A percentile compares a stretch with the other conserved stretches of the same genome.
Conservation (phyloP, 2,329 filamentous ascomycete species). For the Aspergillus viridinutans region DNA sequence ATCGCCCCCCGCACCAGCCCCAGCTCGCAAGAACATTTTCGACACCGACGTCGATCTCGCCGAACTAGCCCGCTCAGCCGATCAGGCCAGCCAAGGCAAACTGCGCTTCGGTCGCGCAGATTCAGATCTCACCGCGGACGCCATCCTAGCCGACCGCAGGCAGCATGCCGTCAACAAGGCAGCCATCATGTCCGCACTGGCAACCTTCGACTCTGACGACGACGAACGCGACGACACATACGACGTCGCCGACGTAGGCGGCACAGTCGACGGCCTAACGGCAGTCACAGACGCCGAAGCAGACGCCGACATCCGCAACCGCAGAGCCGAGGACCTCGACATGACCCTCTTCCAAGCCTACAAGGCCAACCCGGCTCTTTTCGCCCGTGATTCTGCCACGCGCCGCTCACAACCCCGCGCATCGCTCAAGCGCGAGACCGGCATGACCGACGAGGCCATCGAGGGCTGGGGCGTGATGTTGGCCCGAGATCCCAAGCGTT, state of each 20-base stretch:
- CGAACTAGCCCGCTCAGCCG: conserved; percentile 57
- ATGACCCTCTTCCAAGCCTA: conserved; percentile 70
- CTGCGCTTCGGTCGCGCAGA: conserved; percentile 73
- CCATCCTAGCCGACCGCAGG: conserved; percentile 62
- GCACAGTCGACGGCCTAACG: conserved; percentile 66
- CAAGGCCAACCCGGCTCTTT: conserved; percentile 60
- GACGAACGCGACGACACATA: conserved; percentile 98
- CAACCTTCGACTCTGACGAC: conserved; percentile 86
- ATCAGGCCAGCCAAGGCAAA: conserved; percentile 45
- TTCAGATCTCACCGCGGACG: conserved; percentile 63
- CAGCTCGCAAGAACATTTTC: conserved; percentile 64
- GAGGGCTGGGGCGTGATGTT: conserved; percentile 95
- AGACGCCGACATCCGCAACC: conserved; percentile 50
- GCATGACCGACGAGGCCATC: conserved; percentile 88
- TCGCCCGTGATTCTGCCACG: conserved; percentile 67
- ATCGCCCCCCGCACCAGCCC: conserved; percentile 28
- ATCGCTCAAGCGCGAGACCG: conserved; percentile 68
- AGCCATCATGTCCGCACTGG: conserved; percentile 81
- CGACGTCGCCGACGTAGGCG: conserved; percentile 85
- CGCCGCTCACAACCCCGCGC: conserved; percentile 60
- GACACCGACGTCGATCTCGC: conserved; percentile 74
- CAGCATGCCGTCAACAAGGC: conserved; percentile 67
- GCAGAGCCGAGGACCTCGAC: conserved; percentile 50
- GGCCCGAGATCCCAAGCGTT: conserved; percentile 63
- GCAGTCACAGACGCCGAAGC: conserved; percentile 46